Evolutionary conservation across 805 yeast genomes (phyloP).

Genomic region (Yarrowia alimentaria): DNA sequence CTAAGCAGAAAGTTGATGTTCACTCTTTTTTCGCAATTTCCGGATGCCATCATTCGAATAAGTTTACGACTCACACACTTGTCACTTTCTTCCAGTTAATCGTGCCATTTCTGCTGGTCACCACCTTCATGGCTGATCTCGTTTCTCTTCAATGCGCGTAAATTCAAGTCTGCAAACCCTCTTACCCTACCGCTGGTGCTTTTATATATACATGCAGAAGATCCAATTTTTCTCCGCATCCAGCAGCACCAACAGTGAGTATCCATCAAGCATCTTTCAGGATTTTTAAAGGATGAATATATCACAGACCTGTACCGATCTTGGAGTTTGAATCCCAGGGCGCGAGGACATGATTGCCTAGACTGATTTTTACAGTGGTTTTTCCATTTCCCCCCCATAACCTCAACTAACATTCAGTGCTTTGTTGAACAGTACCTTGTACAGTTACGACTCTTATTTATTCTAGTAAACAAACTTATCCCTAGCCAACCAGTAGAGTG

Average conservation of each 20-base stretch:
- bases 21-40: no score
- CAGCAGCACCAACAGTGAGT: conserved; percentile 9
- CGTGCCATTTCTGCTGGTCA: no score
- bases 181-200: conserved; percentile 14
- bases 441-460: background rate
- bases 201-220: background rate
- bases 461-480: background rate
- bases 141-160: background rate
- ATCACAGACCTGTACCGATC: conserved; percentile 28
- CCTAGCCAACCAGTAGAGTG: no score
- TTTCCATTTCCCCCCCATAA: background rate
- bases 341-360: conserved; percentile 21
- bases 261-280: background rate
- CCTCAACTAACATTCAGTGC: conserved; percentile 3
- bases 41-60: no score
- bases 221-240: conserved; percentile 4
- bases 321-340: conserved; percentile 23
- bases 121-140: no score
- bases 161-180: conserved; percentile 6
- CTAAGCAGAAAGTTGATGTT: no score
- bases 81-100: no score
- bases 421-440: background rate
- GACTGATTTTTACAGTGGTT: background rate
- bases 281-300: conserved; percentile 18
- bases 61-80: no score